Base-by-base conservation (phyloP, 305 asterid species). In the Fraxinus baroniana region DNA sequence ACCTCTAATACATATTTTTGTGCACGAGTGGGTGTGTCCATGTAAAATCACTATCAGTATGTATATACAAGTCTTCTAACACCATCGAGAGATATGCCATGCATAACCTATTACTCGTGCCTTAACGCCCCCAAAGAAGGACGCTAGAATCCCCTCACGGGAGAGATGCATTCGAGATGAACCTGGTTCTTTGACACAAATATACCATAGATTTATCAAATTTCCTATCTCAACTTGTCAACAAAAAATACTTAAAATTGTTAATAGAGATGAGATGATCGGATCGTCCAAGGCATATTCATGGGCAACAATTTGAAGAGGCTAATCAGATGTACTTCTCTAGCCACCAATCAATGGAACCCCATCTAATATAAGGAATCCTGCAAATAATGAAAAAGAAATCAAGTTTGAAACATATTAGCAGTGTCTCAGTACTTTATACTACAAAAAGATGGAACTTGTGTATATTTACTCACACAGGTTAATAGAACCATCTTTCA, bases 401-500 rank as follows among this genome's bases (percentile, higher is more conserved):
- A 57, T 57, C 36, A 85, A 80, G 60, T 64, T 80, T 76, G 79
- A 83, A 80, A 87, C 83, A 81, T 71, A 74, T 76, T 86, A 84
- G 91, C 49, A 86, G 84, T 57, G 28, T 28, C 79, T 73, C 72
- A 37, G 74, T 78, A 81, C 85, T 83, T 80, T 81, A 68, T 80
- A 78, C 78, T 35, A 76, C 78, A 77, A 86, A 81, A 82, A 74
- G n/a, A 84, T 78, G 80, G 80, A 78, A 84, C 68, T 78, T 57
- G 83, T 79, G 82, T 83, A 83, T 74, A 78, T 83, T 89, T 90
- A 91, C 93, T 90, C 94, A 87, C 96, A 94, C 92, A 90, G 86
- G 88, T 91, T 94, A 76, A 94, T 88, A 37, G 97, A 94, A 81
- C 97, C 97, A 86, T 92, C 98, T 86, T 91, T 94, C 93, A 94